phyloP scores from a whole-genome alignment of 2,329 filamentous ascomycete species.

The Alternaria viburni region DNA sequence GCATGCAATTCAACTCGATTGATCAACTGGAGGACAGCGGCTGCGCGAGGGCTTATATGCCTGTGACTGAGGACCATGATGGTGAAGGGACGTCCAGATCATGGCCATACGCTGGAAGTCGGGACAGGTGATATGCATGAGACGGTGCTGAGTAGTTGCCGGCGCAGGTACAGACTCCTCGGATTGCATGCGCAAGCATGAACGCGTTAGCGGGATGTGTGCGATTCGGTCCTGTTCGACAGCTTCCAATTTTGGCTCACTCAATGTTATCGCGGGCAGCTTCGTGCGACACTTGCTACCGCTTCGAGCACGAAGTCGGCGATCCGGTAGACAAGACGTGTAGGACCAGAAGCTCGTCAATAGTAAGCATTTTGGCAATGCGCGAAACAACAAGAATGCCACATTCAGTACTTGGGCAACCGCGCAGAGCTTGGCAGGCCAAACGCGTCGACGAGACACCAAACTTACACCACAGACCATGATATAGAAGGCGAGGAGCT shows the following conservation, averaged over 20 bases:
- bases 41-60: conserved; percentile 11
- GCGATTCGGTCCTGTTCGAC: not conserved
- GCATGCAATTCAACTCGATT: not conserved
- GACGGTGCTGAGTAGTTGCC: not conserved
- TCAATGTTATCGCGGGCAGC: not conserved
- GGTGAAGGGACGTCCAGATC: conserved; percentile 6
- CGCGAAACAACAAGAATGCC: not conserved
- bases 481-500: not conserved
- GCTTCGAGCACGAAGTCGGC: not conserved
- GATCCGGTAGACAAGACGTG: not conserved
- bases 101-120: not conserved
- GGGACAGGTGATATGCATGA: not conserved
- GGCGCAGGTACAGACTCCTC: conserved; percentile 12
- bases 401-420: not conserved
- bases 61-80: conserved; percentile 29
- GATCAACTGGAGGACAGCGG: not conserved
- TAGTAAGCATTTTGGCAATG: not conserved
- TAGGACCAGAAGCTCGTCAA: not conserved
- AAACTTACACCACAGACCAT: not conserved
- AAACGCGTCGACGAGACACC: not conserved
- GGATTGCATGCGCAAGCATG: not conserved
- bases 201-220: not conserved
- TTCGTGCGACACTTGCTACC: not conserved
- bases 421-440: not conserved
- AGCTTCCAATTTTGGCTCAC: not conserved